These are phyloP conservation scores for Capillidium rhysosporum DNA, from an alignment of 371 early-diverging fungal species.

Conservation along the genomic window DNA sequence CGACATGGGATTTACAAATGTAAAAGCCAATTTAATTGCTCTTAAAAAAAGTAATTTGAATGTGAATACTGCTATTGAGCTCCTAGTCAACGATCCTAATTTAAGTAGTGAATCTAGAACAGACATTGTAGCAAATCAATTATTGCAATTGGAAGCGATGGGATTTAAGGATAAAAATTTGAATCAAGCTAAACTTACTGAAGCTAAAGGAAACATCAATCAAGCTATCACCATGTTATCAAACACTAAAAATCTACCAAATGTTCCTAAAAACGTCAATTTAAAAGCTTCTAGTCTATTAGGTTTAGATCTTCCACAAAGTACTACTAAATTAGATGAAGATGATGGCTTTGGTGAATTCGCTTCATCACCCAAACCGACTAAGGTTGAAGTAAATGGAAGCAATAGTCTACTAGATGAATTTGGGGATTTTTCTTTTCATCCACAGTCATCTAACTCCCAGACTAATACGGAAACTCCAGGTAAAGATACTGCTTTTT, in stretches of 20 bases:
- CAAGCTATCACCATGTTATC: slow-evolving; percentile 7
- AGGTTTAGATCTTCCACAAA: neutral
- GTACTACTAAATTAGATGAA: neutral
- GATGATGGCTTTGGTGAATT: neutral
- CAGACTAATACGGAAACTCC: neutral
- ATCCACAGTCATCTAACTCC: neutral
- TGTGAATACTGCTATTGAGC: slow-evolving; percentile 9
- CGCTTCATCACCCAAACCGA: neutral
- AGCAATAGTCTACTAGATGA: neutral
- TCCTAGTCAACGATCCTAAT: slow-evolving; percentile 6
- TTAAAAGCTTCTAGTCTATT: neutral
- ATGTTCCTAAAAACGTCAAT: neutral
- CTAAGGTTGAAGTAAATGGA: neutral
- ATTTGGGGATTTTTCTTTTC: slow-evolving; percentile 5
- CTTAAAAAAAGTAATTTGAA: slow-evolving; percentile 8
- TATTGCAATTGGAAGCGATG: slow-evolving; percentile 9
- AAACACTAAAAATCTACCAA: neutral
- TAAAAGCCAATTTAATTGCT: slow-evolving; percentile 7
- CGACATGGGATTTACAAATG: slow-evolving; percentile 11
- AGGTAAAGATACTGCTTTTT: neutral
- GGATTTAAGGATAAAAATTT: slow-evolving; percentile 9
- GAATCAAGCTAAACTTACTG: slow-evolving; percentile 7
- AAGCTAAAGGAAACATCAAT: slow-evolving; percentile 10
- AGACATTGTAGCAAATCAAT: neutral
- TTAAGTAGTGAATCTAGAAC: neutral